Percentiles rank a stretch among this genome's conserved stretches.
phyloP scores from a whole-genome alignment of 148 eudicot genomes.

The Chenopodium berlandieri region DNA sequence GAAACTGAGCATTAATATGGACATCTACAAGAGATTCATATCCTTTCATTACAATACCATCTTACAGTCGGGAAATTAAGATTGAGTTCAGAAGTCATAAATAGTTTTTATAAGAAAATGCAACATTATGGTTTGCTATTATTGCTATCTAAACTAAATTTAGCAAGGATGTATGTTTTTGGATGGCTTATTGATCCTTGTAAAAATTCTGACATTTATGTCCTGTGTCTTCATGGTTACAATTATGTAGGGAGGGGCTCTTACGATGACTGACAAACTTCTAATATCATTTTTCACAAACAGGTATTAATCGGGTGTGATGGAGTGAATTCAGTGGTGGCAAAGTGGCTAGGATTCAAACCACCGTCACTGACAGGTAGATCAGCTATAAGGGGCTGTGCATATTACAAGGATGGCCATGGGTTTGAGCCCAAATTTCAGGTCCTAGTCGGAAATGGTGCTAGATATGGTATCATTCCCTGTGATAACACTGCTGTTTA shows the following conservation, averaged over 20 bases:
- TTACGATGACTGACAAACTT: background rate
- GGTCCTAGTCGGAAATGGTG: constrained; percentile 42
- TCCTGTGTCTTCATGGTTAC: background rate
- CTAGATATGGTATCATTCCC: constrained; percentile 50
- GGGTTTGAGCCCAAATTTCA: constrained; percentile 44
- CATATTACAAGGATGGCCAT: constrained; percentile 39
- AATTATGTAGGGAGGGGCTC: background rate
- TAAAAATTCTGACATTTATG: background rate
- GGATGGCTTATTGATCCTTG: background rate
- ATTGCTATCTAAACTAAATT: too few species aligned
- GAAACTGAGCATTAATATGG: background rate
- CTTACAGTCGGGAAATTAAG: too few species aligned
- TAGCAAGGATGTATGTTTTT: background rate
- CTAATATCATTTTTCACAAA: background rate
- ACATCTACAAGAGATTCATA: too few species aligned
- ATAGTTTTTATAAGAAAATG: too few species aligned
- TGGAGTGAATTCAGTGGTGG: constrained; percentile 60
- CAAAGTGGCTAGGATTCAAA: constrained; percentile 48
- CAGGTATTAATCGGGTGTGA: constrained; percentile 64
- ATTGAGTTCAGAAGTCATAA: too few species aligned
- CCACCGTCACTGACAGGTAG: constrained; percentile 40
- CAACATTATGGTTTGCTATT: too few species aligned
- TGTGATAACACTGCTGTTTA: constrained; percentile 37
- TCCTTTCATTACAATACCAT: too few species aligned
- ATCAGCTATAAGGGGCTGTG: constrained; percentile 41